Evolutionary conservation across 805 yeast genomes (phyloP), one percentile per base, ranked within the genome.

Genomic region (Saccharomyces kudriavzevii): DNA sequence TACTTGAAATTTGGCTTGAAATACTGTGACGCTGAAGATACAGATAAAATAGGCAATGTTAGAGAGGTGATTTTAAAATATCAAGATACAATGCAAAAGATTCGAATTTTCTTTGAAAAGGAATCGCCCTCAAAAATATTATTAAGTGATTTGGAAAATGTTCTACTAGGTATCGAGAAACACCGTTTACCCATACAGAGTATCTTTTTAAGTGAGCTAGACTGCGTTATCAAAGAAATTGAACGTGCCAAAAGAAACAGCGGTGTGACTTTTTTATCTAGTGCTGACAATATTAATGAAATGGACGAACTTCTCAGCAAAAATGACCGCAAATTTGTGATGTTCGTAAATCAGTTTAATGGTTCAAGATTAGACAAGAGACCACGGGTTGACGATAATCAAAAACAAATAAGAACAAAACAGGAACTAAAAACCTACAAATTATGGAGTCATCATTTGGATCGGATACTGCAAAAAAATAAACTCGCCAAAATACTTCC

Each of bases 331-430:
- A 54, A 56, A 10, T 49, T 50, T 0, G 31, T 55, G 11, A 45
- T 53, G 8, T 28, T 63, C 4, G 48, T 63, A 0, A 40, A 31
- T 2, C 59, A 54, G 22, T 65, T 69, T 50, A 54, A 60, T 46
- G 75, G 74, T n/a, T 68, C 65, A 3, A 49, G 50, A 0, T 29
- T 53, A 5, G 75, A 71, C 54, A 55, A 58, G 3, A 64, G 80
- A 49, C 68, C 75, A 4, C 47, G 43, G 8, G 63, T 66, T 45
- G 52, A 57, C 3, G 71, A 68, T 8, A 72, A 65, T 5, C 61
- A 60, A 29, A 62, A 60, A 56, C 29, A 62, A 59, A 51, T 56
- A 57, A 43, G 56, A 9, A 46, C 56, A 27, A 48, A 28, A 25
- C 50, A 57, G 17, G 51, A 48, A 47, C 50, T 54, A 28, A 56